Evolutionary conservation across 352 stramenopile species (phyloP).

Genomic region (Nothophytophthora sp.): DNA sequence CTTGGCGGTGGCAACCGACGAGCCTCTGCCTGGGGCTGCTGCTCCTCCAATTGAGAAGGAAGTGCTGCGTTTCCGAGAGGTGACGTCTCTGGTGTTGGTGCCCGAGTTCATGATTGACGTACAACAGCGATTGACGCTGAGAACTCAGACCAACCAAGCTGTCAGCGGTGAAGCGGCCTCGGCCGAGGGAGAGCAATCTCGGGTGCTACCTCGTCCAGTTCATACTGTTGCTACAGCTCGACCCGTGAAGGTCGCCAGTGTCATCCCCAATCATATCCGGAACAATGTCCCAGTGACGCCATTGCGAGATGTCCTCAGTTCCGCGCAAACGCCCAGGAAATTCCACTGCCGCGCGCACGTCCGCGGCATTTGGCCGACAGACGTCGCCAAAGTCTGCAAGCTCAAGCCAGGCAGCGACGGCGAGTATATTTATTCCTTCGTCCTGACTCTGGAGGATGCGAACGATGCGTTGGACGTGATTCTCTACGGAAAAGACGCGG

Average conservation of each 20-base stretch:
- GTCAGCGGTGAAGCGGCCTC: background rate
- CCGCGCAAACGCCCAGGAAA: slow-evolving; percentile 47
- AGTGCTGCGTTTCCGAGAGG: slow-evolving; percentile 66
- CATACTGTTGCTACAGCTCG: background rate
- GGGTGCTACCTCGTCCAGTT: background rate
- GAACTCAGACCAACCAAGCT: background rate
- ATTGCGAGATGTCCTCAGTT: slow-evolving; percentile 33
- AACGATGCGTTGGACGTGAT: slow-evolving; percentile 60
- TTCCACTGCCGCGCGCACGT: slow-evolving; percentile 64
- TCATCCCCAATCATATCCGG: slow-evolving; percentile 49
- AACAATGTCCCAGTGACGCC: slow-evolving; percentile 48
- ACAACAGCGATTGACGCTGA: slow-evolving; percentile 27
- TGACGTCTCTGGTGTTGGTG: slow-evolving; percentile 66
- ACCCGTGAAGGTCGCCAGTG: slow-evolving; percentile 18
- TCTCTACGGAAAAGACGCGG: slow-evolving; percentile 68
- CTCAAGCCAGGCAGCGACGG: slow-evolving; percentile 13
- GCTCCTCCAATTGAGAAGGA: slow-evolving; percentile 5
- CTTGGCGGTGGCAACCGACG: slow-evolving; percentile 44
- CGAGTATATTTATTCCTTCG: slow-evolving; percentile 74
- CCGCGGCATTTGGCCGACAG: slow-evolving; percentile 43
- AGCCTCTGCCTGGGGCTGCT: slow-evolving; percentile 15
- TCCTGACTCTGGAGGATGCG: slow-evolving; percentile 51
- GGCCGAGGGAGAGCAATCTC: too few species aligned
- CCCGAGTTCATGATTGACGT: slow-evolving; percentile 50
- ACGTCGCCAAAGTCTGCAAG: slow-evolving; percentile 57